phyloP scores from a whole-genome alignment of 2,329 filamentous ascomycete genomes.

The Exophiala xenobiotica region DNA sequence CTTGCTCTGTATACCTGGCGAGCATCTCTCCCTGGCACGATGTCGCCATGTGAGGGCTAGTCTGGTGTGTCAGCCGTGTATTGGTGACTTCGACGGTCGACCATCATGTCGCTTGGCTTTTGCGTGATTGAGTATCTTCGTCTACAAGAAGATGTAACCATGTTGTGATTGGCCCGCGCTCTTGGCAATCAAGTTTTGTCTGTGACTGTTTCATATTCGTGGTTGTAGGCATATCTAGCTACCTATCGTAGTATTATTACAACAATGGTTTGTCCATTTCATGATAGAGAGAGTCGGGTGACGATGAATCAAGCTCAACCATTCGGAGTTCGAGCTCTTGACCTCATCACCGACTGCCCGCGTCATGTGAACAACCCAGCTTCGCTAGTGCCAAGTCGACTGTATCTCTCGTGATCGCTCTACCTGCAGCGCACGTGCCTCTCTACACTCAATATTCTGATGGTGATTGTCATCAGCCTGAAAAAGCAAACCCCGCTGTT shows the following conservation, averaged over 20 bases:
- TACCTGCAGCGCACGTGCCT: slow-evolving; percentile 3
- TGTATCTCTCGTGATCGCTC: too few relatives aligned
- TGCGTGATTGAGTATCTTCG: too few relatives aligned
- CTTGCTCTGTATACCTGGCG: too few relatives aligned
- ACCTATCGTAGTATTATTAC: neutral
- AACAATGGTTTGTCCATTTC: neutral
- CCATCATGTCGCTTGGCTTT: too few relatives aligned
- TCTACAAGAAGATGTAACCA: too few relatives aligned
- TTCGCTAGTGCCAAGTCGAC: slow-evolving; percentile 20
- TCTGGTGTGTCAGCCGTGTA: too few relatives aligned
- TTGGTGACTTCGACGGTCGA: too few relatives aligned
- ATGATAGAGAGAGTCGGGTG: neutral
- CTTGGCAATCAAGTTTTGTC: too few relatives aligned
- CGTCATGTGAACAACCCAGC: slow-evolving; percentile 15
- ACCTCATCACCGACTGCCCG: slow-evolving; percentile 7
- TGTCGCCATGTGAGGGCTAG: too few relatives aligned
- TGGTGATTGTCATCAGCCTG: neutral
- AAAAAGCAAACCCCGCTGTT: too few relatives aligned
- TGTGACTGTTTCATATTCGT: neutral
- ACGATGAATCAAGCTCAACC: slow-evolving; percentile 18
- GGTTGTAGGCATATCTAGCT: neutral
- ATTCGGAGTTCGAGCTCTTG: slow-evolving; percentile 11
- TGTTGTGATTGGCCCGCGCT: too few relatives aligned
- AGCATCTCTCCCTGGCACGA: too few relatives aligned
- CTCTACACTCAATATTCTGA: neutral